These are phyloP conservation scores for Pterocarpus macrocarpus DNA, from an alignment of 306 rosid genomes.

Conservation along the genomic window DNA sequence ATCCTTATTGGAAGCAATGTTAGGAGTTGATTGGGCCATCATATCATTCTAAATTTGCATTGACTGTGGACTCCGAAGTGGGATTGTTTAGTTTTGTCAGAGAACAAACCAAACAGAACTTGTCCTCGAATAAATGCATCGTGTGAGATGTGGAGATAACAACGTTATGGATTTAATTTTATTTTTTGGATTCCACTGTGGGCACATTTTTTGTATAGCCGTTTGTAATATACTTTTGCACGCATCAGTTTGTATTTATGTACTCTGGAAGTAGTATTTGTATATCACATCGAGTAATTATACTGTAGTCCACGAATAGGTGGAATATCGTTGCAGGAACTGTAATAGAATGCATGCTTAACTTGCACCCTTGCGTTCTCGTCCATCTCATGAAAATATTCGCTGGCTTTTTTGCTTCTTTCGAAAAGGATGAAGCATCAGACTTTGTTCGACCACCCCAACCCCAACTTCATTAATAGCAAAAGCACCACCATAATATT, in stretches of 20 bases:
- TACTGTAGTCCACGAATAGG: conserved; percentile 20
- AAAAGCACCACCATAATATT: too few relatives aligned
- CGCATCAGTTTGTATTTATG: conserved; percentile 7
- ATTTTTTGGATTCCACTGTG: not conserved
- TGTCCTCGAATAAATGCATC: not conserved
- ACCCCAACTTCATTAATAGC: too few relatives aligned
- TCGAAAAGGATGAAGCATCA: too few relatives aligned
- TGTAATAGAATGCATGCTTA: not conserved
- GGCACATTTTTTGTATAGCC: not conserved
- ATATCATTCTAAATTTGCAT: not conserved
- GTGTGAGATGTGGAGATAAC: not conserved
- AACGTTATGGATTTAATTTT: not conserved
- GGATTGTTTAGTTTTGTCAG: conserved; percentile 6
- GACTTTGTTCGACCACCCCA: too few relatives aligned
- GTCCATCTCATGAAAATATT: not conserved
- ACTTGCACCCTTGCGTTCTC: conserved; percentile 1
- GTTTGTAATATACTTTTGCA: not conserved
- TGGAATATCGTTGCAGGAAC: not conserved
- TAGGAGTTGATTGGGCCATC: conserved; percentile 17
- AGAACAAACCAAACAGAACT: conserved; percentile 1
- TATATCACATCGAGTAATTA: conserved; percentile 5
- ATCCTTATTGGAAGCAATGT: conserved; percentile 13
- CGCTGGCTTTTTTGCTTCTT: too few relatives aligned
- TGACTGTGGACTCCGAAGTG: not conserved
- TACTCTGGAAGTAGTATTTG: conserved; percentile 2